A percentile compares a stretch with the other conserved stretches of the same genome.
Conservation (phyloP, 1,139 yeast genomes). For the Debaryomyces subglobosus region DNA sequence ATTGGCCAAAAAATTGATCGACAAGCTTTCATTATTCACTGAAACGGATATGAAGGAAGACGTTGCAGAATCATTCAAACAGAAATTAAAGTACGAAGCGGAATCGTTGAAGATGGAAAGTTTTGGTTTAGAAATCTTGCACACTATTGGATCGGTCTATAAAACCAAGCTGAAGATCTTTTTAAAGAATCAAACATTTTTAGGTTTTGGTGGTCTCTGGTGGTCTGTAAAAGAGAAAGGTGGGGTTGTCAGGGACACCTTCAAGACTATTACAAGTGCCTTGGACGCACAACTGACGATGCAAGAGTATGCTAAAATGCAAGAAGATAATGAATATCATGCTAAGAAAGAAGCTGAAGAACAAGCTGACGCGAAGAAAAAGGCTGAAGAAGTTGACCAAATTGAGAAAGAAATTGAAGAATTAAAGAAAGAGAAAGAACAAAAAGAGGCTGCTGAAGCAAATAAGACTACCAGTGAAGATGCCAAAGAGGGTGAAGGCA, state of each 20-base stretch:
- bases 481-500: conserved; percentile 4
- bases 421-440: conserved; percentile 17
- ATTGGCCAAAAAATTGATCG: conserved; percentile 64
- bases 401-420: conserved; percentile 26
- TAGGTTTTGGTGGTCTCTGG: conserved; percentile 86
- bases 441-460: conserved; percentile 8
- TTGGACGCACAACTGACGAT: conserved; percentile 88
- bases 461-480: conserved; percentile 2
- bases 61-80: conserved; percentile 67
- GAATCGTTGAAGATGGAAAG: conserved; percentile 91
- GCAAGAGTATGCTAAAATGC: conserved; percentile 77
- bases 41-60: conserved; percentile 78
- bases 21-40: conserved; percentile 73
- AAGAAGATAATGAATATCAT: conserved; percentile 59
- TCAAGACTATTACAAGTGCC: conserved; percentile 82
- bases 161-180: conserved; percentile 65
- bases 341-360: conserved; percentile 43
- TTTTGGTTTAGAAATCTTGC: conserved; percentile 88
- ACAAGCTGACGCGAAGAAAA: conserved; percentile 26
- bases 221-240: conserved; percentile 87
- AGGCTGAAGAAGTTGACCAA: conserved; percentile 20
- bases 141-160: conserved; percentile 81
- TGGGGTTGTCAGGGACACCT: conserved; percentile 79
- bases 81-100: conserved; percentile 79
- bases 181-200: conserved; percentile 65